Conservation (phyloP, 106 monocot genomes). For the Platanthera guangdongensis region DNA sequence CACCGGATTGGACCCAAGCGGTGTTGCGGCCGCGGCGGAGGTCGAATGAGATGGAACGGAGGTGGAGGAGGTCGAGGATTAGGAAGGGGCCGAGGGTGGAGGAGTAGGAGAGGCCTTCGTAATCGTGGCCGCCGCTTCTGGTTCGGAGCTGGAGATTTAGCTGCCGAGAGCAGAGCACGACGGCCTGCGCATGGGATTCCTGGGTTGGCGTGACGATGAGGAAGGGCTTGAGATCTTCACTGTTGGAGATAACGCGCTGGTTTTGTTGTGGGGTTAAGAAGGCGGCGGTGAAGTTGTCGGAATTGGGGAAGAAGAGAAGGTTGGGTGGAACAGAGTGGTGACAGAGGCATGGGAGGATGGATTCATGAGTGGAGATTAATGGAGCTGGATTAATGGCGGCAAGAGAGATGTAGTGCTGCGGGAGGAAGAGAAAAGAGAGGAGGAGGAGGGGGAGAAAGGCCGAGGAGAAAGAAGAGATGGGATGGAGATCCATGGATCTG, state of each 20-base stretch:
- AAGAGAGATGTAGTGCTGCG: not conserved
- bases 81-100: constrained; percentile 20
- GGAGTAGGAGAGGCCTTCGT: constrained; percentile 24
- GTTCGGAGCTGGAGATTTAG: constrained; percentile 9
- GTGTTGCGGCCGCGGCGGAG: not conserved
- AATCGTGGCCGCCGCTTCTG: constrained; percentile 46
- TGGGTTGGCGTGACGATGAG: constrained; percentile 28
- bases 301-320: constrained; percentile 10
- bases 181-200: constrained; percentile 29
- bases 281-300: constrained; percentile 3
- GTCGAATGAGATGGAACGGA: constrained; percentile 30
- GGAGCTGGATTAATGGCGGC: constrained; percentile 1
- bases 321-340: not conserved
- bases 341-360: constrained; percentile 28
- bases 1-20: constrained; percentile 40
- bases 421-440: not conserved
- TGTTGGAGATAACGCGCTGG: not conserved
- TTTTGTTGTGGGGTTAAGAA: constrained; percentile 27
- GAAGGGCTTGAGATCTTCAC: constrained; percentile 6
- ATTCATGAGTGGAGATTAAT: not conserved
- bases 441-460: not conserved
- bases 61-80: constrained; percentile 32
- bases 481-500: too few species aligned
- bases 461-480: too few species aligned
- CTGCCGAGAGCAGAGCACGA: constrained; percentile 23